Evolutionary conservation across 2,329 filamentous ascomycete species (phyloP).

Genomic region (Atkinsonella texensis): DNA sequence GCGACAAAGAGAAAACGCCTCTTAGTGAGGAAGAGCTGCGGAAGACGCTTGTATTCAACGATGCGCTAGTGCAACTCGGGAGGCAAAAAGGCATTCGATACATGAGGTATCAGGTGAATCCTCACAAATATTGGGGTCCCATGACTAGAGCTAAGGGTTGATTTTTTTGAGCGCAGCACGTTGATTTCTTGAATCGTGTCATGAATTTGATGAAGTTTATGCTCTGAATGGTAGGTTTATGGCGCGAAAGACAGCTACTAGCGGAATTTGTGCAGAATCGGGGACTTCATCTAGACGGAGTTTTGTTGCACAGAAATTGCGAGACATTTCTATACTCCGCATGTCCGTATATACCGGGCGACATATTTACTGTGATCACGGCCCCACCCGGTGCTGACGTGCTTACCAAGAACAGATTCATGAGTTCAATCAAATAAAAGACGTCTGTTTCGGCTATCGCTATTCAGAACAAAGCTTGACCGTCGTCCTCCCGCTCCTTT

Average conservation of each 20-base stretch:
- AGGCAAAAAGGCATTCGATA: constrained; percentile 55
- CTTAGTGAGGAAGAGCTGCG: constrained; percentile 30
- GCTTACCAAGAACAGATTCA: constrained; percentile 9
- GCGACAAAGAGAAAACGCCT: constrained; percentile 10
- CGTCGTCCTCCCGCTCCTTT: too few relatives aligned
- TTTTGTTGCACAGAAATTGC: too few relatives aligned
- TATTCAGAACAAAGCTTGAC: background rate
- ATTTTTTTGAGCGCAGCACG: background rate
- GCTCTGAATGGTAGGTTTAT: too few relatives aligned
- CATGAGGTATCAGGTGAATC: constrained; percentile 82
- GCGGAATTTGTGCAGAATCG: too few relatives aligned
- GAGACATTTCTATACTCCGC: too few relatives aligned
- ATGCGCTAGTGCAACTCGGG: constrained; percentile 62
- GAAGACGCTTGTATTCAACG: constrained; percentile 61
- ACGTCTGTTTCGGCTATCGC: background rate
- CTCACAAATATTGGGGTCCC: constrained; percentile 87
- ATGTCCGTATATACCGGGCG: too few relatives aligned
- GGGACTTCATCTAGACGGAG: too few relatives aligned
- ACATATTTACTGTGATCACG: background rate
- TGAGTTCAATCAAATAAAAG: constrained; percentile 10
- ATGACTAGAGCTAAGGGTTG: constrained; percentile 44
- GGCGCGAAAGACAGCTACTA: too few relatives aligned
- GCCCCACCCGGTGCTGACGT: background rate
- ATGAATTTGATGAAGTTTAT: too few relatives aligned
- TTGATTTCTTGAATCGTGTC: too few relatives aligned